Conservation (phyloP, 768 basidiomycete genomes). For the Lanmaoa pseudosensibilis region DNA sequence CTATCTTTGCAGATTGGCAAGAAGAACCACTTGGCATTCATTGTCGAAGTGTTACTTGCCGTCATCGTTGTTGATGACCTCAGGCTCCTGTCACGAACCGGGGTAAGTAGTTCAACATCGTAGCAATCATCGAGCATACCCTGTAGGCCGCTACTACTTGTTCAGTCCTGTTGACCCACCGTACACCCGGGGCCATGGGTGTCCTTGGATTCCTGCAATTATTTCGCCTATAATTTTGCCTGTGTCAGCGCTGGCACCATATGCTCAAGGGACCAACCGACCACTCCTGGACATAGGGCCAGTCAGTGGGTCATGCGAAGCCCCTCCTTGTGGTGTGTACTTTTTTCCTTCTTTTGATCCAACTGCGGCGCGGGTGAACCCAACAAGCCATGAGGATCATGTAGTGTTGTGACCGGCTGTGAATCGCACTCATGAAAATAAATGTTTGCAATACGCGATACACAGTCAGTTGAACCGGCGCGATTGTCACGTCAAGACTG, state of each 20-base stretch:
- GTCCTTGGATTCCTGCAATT: not conserved
- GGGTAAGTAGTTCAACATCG: not conserved
- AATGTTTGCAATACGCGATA: not conserved
- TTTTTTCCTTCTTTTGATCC: not conserved
- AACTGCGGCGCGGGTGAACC: not conserved
- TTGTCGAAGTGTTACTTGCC: not conserved
- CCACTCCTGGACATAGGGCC: not conserved
- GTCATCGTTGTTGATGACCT: not conserved
- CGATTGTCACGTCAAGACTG: not conserved
- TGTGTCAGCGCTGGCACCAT: not conserved
- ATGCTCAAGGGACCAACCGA: not conserved
- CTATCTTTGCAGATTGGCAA: not conserved
- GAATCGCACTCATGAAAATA: not conserved
- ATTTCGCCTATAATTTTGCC: not conserved
- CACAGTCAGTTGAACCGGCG: not conserved
- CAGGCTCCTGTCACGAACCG: not conserved
- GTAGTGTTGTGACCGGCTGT: too few species aligned
- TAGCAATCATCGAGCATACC: not conserved
- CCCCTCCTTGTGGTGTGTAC: not conserved
- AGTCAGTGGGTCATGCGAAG: not conserved
- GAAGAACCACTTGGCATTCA: not conserved
- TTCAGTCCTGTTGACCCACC: not conserved
- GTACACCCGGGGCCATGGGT: not conserved
- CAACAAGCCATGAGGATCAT: not conserved
- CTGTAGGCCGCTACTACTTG: not conserved